phyloP scores from a whole-genome alignment of 2,329 filamentous ascomycete species.

The Madurella mycetomatis region DNA sequence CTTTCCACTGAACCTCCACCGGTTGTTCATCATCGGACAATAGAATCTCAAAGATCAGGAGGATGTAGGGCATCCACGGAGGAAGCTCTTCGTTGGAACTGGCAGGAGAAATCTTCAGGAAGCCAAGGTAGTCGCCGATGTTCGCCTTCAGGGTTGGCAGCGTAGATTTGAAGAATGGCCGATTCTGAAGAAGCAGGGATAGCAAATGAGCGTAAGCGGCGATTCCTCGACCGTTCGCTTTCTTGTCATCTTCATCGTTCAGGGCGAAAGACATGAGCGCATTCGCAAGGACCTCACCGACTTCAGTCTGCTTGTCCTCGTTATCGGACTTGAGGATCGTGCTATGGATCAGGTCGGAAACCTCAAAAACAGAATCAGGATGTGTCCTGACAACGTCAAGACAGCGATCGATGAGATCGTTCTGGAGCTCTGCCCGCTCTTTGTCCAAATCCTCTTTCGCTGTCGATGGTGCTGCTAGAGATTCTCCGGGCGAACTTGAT shows the following conservation, averaged over 20 bases:
- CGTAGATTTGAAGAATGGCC: conserved; percentile 72
- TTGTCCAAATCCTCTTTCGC: conserved; percentile 77
- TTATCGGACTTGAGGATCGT: conserved; percentile 59
- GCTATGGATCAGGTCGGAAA: conserved; percentile 78
- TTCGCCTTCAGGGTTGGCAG: conserved; percentile 71
- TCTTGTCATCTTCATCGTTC: conserved; percentile 57
- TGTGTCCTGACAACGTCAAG: conserved; percentile 87
- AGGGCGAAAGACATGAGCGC: conserved; percentile 68
- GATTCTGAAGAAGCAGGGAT: conserved; percentile 78
- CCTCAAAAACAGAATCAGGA: conserved; percentile 81
- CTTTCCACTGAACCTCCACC: conserved; percentile 65
- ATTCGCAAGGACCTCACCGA: conserved; percentile 76
- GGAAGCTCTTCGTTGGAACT: conserved; percentile 72
- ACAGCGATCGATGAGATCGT: conserved; percentile 80
- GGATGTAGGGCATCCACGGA: conserved; percentile 85
- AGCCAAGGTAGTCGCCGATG: conserved; percentile 69
- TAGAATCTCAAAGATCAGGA: conserved; percentile 85
- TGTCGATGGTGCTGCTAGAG: conserved; percentile 34
- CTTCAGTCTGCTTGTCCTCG: conserved; percentile 59
- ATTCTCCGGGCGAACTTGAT: conserved; percentile 22
- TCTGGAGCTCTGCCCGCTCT: conserved; percentile 66
- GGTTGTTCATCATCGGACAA: conserved; percentile 87
- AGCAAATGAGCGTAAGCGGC: conserved; percentile 90
- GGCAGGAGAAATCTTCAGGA: conserved; percentile 67
- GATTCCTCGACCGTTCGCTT: conserved; percentile 59